Evolutionary conservation across 192 early-diverging fungal species (phyloP).

Genomic region (Endogone sp.): DNA sequence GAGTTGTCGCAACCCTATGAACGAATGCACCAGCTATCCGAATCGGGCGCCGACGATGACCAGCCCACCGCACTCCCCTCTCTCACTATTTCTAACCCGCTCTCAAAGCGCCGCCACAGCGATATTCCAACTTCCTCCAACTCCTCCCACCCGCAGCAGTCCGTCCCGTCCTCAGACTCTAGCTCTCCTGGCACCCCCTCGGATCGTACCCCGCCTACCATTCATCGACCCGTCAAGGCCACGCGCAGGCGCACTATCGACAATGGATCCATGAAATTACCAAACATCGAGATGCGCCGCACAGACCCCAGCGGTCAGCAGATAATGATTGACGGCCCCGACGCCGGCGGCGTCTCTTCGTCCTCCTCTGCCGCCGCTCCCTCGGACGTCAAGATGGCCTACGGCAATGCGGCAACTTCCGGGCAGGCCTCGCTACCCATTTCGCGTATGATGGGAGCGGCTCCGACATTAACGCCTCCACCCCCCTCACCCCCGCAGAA

Average conservation of each 20-base stretch:
- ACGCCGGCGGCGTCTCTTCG: neutral
- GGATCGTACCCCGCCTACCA: neutral
- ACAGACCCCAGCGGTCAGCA: neutral
- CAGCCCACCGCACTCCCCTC: neutral
- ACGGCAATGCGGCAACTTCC: neutral
- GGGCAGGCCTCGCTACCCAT: neutral
- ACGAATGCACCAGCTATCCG: conserved; percentile 6
- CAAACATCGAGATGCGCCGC: conserved; percentile 3
- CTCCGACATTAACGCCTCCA: neutral
- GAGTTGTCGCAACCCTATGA: conserved; percentile 21
- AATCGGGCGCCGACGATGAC: neutral
- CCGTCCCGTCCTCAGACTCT: neutral
- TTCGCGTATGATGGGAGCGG: neutral
- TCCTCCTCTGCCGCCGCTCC: neutral
- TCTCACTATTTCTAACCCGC: neutral
- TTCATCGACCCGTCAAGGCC: neutral
- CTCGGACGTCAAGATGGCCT: neutral
- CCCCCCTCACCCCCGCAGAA: neutral
- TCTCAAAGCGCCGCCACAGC: neutral
- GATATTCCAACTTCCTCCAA: conserved; percentile 10
- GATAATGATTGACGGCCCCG: neutral
- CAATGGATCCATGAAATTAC: neutral
- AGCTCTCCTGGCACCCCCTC: neutral
- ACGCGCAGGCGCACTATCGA: conserved; percentile 2
- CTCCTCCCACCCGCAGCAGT: conserved; percentile 6